Evolutionary conservation across 2,329 filamentous ascomycete genomes (phyloP).

Genomic region (Ascochyta pisi): DNA sequence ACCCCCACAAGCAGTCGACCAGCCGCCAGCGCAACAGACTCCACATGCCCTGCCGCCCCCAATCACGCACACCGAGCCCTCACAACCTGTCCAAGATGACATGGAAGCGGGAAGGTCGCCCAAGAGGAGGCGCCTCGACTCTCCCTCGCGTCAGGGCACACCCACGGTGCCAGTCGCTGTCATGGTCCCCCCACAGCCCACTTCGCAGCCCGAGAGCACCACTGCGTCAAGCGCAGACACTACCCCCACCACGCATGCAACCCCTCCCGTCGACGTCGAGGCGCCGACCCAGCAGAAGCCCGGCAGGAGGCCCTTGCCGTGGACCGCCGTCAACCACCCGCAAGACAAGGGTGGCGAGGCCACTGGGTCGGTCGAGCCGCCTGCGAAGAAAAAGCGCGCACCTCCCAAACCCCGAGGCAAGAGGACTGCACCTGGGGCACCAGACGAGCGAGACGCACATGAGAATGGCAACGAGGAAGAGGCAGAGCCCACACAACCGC

Average conservation of each 20-base stretch:
- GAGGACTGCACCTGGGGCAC: conserved; percentile 4
- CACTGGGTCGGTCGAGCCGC: conserved; percentile 5
- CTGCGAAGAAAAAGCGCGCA: conserved; percentile 22
- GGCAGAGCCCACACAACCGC: conserved; percentile 16
- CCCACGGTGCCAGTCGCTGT: conserved; percentile 6
- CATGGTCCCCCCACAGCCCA: conserved; percentile 4
- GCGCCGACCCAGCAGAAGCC: conserved; percentile 15
- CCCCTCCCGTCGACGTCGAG: neutral
- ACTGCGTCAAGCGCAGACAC: neutral
- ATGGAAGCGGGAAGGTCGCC: conserved; percentile 23
- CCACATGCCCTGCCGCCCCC: neutral
- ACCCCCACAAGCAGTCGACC: neutral
- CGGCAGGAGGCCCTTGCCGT: conserved; percentile 25
- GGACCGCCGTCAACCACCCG: conserved; percentile 42
- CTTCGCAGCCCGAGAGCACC: neutral
- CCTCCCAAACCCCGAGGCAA: conserved; percentile 21
- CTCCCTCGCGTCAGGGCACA: conserved; percentile 7
- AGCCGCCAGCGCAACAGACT: neutral
- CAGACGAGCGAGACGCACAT: conserved; percentile 8
- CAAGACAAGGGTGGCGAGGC: conserved; percentile 22
- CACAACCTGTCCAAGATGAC: conserved; percentile 18
- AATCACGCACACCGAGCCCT: neutral
- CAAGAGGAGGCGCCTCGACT: conserved; percentile 32
- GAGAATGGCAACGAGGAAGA: conserved; percentile 23
- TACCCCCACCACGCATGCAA: neutral